Base-by-base conservation (phyloP, 306 rosid species). In the Rosa persica region DNA sequence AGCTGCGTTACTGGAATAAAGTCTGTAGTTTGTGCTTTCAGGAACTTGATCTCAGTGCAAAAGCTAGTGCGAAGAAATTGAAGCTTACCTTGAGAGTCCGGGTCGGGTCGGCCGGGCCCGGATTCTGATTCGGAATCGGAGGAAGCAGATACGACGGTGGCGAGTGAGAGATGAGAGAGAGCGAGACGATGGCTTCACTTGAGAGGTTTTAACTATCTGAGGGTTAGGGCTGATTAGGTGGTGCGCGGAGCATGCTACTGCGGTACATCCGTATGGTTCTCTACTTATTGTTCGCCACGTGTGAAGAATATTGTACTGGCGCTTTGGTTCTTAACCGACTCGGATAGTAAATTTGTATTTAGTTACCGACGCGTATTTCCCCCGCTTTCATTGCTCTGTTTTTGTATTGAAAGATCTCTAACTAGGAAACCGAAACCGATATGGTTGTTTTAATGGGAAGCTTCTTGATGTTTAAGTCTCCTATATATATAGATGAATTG, bases 31-130 rank as follows among this genome's bases (percentile, higher is more conserved):
- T 11, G 46, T 43, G 75, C 68, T 58, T 42, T 22, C 46, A 17
- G 19, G 5, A 8, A 36, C 42, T 36, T 39, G 46, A 67, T 67
- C 5, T 10, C 20, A 5, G 12, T 11, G 39, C 19, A 67, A n/a
- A 36, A 38, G 80, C 27, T 49, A 12, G 52, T 0, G 12, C 5
- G 0, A 0, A 9, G 34, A 55, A 49, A 39, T 17, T 42, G 5
- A 40, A 70, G 67, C 67, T n/a, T 51, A 80, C 79, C 84, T 72
- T 6, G 68, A 3, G 30, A 60, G 8, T 5, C 4, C 17, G 23
- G 17, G 27, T 54, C 44, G 75, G 20, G 23, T 73, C 79, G 34
- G 23, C 67, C 79, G 34, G 51, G 12, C 61, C 60, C 40, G 34
- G 67, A 67, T 34, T 67, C n/a, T n/a, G n/a, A n/a, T n/a, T n/a